Percentiles rank a stretch among this genome's conserved stretches.
Conservation (phyloP, 148 eudicot genomes). For the Rhododendron vialii region DNA sequence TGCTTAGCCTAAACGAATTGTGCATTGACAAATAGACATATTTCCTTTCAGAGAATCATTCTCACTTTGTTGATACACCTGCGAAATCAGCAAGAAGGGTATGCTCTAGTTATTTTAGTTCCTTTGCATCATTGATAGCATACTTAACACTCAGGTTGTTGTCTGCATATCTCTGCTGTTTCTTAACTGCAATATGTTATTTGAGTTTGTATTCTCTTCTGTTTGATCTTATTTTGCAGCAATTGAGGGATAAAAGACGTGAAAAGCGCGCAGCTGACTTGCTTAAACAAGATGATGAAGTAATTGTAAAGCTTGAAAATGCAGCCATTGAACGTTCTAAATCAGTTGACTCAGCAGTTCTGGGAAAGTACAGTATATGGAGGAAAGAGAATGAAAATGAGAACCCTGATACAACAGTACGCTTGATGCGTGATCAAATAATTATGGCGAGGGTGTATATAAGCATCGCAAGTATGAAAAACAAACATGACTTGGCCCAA, state of each 20-base stretch:
- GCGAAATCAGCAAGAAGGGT: slow-evolving; percentile 74
- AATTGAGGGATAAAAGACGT: slow-evolving; percentile 67
- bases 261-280: slow-evolving; percentile 80
- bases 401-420: slow-evolving; percentile 77
- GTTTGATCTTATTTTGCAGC: slow-evolving; percentile 41
- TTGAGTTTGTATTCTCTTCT: background rate
- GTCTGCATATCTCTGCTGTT: slow-evolving; percentile 1
- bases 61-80: slow-evolving; percentile 53
- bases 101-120: slow-evolving; percentile 8
- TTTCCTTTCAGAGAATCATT: slow-evolving; percentile 45
- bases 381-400: slow-evolving; percentile 88
- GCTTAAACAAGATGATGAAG: slow-evolving; percentile 77
- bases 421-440: slow-evolving; percentile 87
- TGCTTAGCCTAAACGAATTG: background rate
- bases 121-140: background rate
- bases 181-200: background rate
- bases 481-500: slow-evolving; percentile 57
- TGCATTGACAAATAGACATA: background rate
- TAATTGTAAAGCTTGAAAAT: slow-evolving; percentile 79
- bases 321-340: slow-evolving; percentile 91
- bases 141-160: background rate
- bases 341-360: slow-evolving; percentile 87
- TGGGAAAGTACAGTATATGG: slow-evolving; percentile 96
- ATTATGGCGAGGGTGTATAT: slow-evolving; percentile 91
- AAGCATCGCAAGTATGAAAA: slow-evolving; percentile 79